Conservation (phyloP, 2,329 filamentous ascomycete species). For the Geosmithia morbida region DNA sequence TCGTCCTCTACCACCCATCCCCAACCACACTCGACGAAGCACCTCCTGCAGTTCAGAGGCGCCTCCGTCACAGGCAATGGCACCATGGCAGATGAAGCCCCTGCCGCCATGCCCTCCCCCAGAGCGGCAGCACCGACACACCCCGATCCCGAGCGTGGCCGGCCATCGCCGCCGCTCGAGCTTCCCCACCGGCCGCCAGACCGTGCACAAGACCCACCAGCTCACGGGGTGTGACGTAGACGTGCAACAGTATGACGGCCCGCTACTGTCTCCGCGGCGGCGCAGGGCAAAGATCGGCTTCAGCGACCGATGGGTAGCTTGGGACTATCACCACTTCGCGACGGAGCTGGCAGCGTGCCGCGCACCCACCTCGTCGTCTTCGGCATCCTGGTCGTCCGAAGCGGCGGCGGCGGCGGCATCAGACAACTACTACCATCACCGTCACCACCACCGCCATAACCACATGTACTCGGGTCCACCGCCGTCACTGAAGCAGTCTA, state of each 20-base stretch:
- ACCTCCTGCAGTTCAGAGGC: neutral
- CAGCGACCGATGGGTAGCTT: conserved; percentile 13
- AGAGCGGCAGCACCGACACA: neutral
- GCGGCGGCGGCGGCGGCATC: too few species aligned
- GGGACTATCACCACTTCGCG: conserved; percentile 20
- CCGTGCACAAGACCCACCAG: conserved; percentile 24
- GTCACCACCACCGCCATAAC: neutral
- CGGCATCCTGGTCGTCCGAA: neutral
- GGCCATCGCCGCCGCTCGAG: too few species aligned
- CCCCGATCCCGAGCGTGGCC: neutral
- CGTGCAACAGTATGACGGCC: conserved; percentile 6
- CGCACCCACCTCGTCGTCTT: neutral
- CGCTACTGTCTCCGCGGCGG: neutral
- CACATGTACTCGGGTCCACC: neutral
- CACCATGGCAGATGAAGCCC: neutral
- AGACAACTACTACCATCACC: too few species aligned
- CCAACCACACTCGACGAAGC: neutral
- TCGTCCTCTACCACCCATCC: neutral
- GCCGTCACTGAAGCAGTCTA: neutral
- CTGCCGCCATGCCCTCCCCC: neutral
- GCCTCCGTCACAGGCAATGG: too few species aligned
- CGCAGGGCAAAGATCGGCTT: neutral
- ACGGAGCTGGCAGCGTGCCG: conserved; percentile 11
- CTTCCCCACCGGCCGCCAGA: conserved; percentile 6
- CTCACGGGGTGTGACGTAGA: conserved; percentile 25